Conservation (phyloP, 805 yeast genomes). For the Maudiozyma turicensis region DNA sequence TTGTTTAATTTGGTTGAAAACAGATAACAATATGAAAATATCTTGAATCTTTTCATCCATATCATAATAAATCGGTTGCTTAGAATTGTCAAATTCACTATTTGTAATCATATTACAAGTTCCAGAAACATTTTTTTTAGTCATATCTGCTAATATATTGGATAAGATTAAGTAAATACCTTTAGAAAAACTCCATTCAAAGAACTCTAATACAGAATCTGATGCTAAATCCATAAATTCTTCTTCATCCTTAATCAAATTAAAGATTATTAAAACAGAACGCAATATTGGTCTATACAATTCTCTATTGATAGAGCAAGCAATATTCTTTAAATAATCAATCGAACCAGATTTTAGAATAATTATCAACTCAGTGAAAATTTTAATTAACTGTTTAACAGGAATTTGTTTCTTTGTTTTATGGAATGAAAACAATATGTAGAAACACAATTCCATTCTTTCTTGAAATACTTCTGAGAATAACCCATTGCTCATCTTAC, state of each 20-base stretch:
- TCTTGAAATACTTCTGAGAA: conserved; percentile 46
- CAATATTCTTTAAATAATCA: conserved; percentile 36
- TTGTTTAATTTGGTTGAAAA: conserved; percentile 49
- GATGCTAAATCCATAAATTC: conserved; percentile 39
- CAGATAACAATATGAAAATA: conserved; percentile 48
- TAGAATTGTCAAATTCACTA: conserved; percentile 8
- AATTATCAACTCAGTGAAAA: conserved; percentile 19
- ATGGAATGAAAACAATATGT: conserved; percentile 25
- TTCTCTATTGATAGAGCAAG: conserved; percentile 30
- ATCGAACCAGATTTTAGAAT: conserved; percentile 41
- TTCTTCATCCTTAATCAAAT: conserved; percentile 31
- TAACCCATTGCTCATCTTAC: conserved; percentile 39
- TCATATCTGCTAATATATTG: conserved; percentile 48
- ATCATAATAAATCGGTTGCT: conserved; percentile 26
- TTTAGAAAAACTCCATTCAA: conserved; percentile 53
- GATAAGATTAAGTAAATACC: conserved; percentile 54
- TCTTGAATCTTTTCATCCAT: conserved; percentile 53
- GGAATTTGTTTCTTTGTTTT: conserved; percentile 13
- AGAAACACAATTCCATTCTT: conserved; percentile 61
- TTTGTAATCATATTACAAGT: too few species aligned
- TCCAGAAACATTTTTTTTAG: conserved; percentile 14
- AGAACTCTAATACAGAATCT: conserved; percentile 44
- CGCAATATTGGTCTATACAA: conserved; percentile 54
- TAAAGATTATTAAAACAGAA: conserved; percentile 41
- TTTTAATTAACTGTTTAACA: conserved; percentile 21